Evolutionary conservation across 2,329 filamentous ascomycete genomes (phyloP), one percentile per base, ranked within the genome.

Genomic region (Stachybotrys elegans): DNA sequence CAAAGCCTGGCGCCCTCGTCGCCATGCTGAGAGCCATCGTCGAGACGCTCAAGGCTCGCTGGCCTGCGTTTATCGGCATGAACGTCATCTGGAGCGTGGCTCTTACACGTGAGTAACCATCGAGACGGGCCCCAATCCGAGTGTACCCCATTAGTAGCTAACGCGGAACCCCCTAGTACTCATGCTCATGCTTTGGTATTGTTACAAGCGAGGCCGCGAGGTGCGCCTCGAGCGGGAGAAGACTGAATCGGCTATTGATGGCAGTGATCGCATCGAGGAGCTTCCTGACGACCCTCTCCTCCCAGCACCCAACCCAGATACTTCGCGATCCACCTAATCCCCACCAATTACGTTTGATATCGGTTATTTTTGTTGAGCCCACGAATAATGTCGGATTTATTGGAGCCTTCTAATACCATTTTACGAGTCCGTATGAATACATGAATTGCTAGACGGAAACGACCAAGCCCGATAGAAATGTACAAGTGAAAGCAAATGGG

Each of bases 181-280:
- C 14, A 78, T 98, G 45, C 93, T 95, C 60, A 88, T 95, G 36
- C 83, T 97, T 56, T 98, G 92, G 91, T 98, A 97, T 69, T 97
- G 91, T 69, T 86, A 97, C 68, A 97, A 97, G 71, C 86, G 93
- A 43, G 93, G 93, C 31, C 82, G 82, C 36, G 92, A 98, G 69
- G 83, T 83, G 6, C 80, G 93, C 41, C 78, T 97, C 12, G 84
- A 86, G 59, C 79, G 63, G 41, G 76, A 80, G 57, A 68, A 67
- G 42, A 53, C 62, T 11, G 55, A 58, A 1, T 66, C 63, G 9
- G 53, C 55, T 13, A 51, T 71, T 27, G 66, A 70, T 21, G 70
- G 61, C 12, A 57, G 59, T 44, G 54, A 62, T 22, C 65, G 72
- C 20, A 63, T 76, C 35, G 72, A 77, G 53, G 73, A 77, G 53